phyloP scores from a whole-genome alignment of 2,329 filamentous ascomycete genomes.

The Cercospora nicotianae region DNA sequence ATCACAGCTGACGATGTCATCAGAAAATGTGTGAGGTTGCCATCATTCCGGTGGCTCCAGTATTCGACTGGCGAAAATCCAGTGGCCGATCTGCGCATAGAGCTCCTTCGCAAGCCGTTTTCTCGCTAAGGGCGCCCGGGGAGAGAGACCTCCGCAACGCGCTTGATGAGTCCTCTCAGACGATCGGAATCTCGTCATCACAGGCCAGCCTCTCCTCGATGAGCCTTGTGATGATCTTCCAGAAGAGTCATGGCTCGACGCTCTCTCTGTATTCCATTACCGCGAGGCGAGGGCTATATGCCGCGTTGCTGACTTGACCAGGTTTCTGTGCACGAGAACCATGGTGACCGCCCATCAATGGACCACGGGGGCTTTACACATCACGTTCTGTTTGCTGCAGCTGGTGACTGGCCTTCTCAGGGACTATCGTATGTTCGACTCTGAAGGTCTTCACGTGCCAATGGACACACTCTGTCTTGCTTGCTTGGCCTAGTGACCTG shows the following conservation, averaged over 20 bases:
- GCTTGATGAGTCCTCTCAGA: not conserved
- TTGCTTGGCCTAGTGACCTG: not conserved
- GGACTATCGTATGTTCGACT: not conserved
- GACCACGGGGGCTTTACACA: not conserved
- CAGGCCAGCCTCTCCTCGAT: not conserved
- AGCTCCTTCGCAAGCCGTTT: not conserved
- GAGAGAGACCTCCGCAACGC: not conserved
- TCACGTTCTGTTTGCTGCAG: not conserved
- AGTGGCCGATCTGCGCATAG: not conserved
- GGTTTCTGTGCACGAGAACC: not conserved
- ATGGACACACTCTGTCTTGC: not conserved
- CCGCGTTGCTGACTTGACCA: not conserved
- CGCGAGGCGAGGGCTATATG: not conserved
- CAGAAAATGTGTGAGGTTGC: not conserved
- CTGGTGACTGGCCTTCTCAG: not conserved
- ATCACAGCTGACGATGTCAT: not conserved
- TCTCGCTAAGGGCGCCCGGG: not conserved
- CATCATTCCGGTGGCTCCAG: not conserved
- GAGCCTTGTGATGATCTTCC: not conserved
- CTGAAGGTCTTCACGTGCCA: not conserved
- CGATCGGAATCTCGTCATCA: not conserved
- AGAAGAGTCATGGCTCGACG: not conserved
- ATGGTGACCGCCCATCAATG: not conserved
- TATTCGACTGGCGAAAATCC: not conserved
- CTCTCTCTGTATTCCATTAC: not conserved